Evolutionary conservation across 352 stramenopile species (phyloP), one percentile per base, ranked within the genome.

Genomic region (Globisporangium cylindrosporum): DNA sequence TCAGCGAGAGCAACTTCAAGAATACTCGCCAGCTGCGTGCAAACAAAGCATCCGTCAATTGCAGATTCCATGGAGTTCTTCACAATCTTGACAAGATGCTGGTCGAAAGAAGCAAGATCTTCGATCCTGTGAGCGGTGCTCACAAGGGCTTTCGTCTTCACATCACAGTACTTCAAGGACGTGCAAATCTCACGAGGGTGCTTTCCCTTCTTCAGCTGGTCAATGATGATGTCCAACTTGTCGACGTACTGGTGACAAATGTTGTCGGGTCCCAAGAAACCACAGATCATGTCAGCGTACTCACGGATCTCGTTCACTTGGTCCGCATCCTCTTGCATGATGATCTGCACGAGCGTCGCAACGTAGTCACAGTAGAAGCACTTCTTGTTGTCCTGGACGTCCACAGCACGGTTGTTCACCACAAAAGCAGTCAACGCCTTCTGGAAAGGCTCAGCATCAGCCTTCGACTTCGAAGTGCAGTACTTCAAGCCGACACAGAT

Each of bases 241-340:
- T 86, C 80, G 38, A 93, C 67, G 48, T 93, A 93, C 63, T 79
- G 59, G 64, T 94, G 86, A 53, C 84, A 94, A 0, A 77, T 61
- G 51, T 82, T 92, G 32, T 83, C 75, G 7, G 78, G 68, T 20
- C 84, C 82, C 1, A 94, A 74, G 65, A 91, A 82, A 67, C 82
- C 77, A 55, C 86, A 94, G 25, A 92, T 83, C 75, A 94, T 89
- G 55, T 92, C 86, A 0, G 84, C 83, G 38, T 88, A 90, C 66
- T 76, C 57, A 1, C 85, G 83, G 9, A 93, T 73, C 65, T 88
- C 62, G 43, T 78, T 65, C 15, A 93, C 75, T 54, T 91, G 73
- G 1, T 81, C 67, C 3, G 79, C 72, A 48, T 86, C 81, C 51
- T 93, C 76, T 55, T 89, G 71, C 43, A 89, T 61, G n/a, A 79